Percentiles rank a stretch among this genome's conserved stretches.
phyloP scores from a whole-genome alignment of 495 filamentous ascomycete species.

The Penicillium samsonianum region DNA sequence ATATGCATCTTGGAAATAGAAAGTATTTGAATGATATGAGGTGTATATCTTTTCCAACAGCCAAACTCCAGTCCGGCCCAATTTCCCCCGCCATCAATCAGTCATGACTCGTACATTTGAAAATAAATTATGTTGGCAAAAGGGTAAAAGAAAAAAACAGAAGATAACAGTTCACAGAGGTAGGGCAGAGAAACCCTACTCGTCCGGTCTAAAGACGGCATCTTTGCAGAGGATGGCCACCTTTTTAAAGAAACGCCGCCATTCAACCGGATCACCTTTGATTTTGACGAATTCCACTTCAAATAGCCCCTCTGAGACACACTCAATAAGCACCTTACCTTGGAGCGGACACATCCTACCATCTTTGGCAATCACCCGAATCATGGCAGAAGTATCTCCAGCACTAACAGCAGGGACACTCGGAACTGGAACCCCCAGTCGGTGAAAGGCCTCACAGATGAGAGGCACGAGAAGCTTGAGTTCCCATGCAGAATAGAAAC shows the following conservation, averaged over 20 bases:
- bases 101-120: slow-evolving; percentile 19
- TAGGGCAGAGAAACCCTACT: slow-evolving; percentile 15
- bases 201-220: slow-evolving; percentile 60
- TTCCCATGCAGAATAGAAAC: slow-evolving; percentile 85
- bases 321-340: slow-evolving; percentile 81
- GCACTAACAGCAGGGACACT: slow-evolving; percentile 38
- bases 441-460: slow-evolving; percentile 77
- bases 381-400: slow-evolving; percentile 56
- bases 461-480: slow-evolving; percentile 76
- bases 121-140: slow-evolving; percentile 12
- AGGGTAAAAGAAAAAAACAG: slow-evolving; percentile 2
- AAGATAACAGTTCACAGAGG: neutral
- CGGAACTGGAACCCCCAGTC: slow-evolving; percentile 76
- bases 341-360: slow-evolving; percentile 75
- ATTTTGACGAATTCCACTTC: slow-evolving; percentile 92
- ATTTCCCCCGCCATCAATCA: slow-evolving; percentile 5
- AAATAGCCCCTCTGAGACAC: slow-evolving; percentile 62
- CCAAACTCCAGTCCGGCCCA: slow-evolving; percentile 18
- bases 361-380: slow-evolving; percentile 76
- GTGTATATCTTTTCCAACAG: slow-evolving; percentile 10
- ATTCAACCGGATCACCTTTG: slow-evolving; percentile 95
- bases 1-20: slow-evolving; percentile 16
- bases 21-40: slow-evolving; percentile 5
- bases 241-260: slow-evolving; percentile 96
- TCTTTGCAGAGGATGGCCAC: slow-evolving; percentile 82